phyloP scores from a whole-genome alignment of 2,329 filamentous ascomycete species.

The Bipolaris zeicola region DNA sequence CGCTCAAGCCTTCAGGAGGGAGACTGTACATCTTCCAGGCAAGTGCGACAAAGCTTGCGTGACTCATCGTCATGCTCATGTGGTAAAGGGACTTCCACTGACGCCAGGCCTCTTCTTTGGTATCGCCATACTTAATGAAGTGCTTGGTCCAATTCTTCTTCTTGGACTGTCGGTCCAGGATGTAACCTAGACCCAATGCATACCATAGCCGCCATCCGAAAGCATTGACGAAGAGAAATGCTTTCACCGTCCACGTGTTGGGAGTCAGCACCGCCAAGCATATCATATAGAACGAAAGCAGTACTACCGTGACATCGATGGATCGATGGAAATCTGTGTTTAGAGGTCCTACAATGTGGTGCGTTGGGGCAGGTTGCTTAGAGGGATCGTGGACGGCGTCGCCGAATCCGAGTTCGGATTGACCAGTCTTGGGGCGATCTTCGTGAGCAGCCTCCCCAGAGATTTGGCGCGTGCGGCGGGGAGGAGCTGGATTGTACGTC shows the following conservation, averaged over 20 bases:
- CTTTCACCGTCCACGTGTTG: slow-evolving; percentile 74
- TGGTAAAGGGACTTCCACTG: slow-evolving; percentile 98
- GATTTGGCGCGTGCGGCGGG: slow-evolving; percentile 65
- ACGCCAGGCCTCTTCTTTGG: slow-evolving; percentile 86
- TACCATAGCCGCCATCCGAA: slow-evolving; percentile 89
- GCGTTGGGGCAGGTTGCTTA: slow-evolving; percentile 69
- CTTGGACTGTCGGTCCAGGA: slow-evolving; percentile 84
- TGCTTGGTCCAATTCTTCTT: slow-evolving; percentile 95
- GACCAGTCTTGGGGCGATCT: slow-evolving; percentile 44
- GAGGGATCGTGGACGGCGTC: slow-evolving; percentile 50
- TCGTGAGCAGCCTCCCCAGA: slow-evolving; percentile 48
- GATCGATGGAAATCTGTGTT: slow-evolving; percentile 90
- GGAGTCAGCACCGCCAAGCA: slow-evolving; percentile 77
- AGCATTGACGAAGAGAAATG: slow-evolving; percentile 81
- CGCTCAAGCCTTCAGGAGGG: slow-evolving; percentile 85
- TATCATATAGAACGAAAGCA: slow-evolving; percentile 77
- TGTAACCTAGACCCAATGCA: slow-evolving; percentile 81
- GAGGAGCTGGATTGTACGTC: slow-evolving; percentile 89
- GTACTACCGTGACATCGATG: slow-evolving; percentile 79
- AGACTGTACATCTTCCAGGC: slow-evolving; percentile 95
- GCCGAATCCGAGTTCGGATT: slow-evolving; percentile 48
- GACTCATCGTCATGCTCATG: slow-evolving; percentile 87
- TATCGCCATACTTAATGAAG: slow-evolving; percentile 96
- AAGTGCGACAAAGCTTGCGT: slow-evolving; percentile 84
- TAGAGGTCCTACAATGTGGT: slow-evolving; percentile 79